Conservation (phyloP, 768 basidiomycete genomes). For the Boletus barrowsii region DNA sequence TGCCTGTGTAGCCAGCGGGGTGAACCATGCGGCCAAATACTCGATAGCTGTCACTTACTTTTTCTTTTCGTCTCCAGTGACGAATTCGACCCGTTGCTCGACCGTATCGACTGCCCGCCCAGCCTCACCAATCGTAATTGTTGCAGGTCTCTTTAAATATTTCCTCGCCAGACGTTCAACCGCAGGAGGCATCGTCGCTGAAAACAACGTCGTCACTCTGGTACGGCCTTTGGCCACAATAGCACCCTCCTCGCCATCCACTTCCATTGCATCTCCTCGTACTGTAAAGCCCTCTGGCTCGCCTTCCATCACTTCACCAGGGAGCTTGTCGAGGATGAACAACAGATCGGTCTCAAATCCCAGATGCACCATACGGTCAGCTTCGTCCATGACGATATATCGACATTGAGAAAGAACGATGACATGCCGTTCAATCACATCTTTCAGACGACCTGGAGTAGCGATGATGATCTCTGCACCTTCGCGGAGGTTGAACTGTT, state of each 20-base stretch:
- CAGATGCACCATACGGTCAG: conserved; percentile 97
- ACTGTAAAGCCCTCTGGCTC: conserved; percentile 39
- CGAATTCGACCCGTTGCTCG: conserved; percentile 93
- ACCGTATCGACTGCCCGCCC: conserved; percentile 98
- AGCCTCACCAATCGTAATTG: conserved; percentile 97
- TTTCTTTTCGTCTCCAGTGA: conserved; percentile 93
- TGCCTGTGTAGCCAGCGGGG: conserved; percentile 46
- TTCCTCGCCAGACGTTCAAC: conserved; percentile 94
- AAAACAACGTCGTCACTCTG: conserved; percentile 94
- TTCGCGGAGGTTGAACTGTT: conserved; percentile 96
- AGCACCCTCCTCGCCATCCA: conserved; percentile 64
- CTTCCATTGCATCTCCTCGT: conserved; percentile 64
- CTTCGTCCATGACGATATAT: conserved; percentile 99
- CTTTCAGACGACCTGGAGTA: conserved; percentile 96
- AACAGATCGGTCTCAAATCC: conserved; percentile 95
- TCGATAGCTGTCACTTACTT: conserved; percentile 56
- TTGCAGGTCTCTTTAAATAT: conserved; percentile 88
- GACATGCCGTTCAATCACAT: conserved; percentile 94
- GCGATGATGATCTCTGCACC: conserved; percentile 99
- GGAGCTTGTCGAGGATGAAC: conserved; percentile 92
- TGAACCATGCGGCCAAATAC: conserved; percentile 2
- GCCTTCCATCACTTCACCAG: conserved; percentile 82
- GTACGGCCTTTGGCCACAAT: conserved; percentile 59
- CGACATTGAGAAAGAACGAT: conserved; percentile 95
- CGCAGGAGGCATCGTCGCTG: conserved; percentile 97